These are phyloP conservation scores for Aspergillus nomiae DNA, from an alignment of 2,329 filamentous ascomycete species.

Conservation along the genomic window DNA sequence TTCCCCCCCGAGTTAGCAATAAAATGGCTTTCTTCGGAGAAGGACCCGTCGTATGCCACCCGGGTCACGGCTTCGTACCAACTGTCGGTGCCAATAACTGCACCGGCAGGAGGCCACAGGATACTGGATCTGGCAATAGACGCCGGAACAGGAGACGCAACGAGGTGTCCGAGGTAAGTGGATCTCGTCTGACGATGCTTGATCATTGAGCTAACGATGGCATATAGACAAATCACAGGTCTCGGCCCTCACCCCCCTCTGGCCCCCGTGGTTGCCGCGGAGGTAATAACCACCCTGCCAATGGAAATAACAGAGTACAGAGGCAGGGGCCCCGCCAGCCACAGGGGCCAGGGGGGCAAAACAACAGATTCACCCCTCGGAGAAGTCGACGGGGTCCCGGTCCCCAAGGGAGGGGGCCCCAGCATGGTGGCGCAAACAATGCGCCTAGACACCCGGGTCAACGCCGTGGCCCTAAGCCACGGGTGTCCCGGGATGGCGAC, in stretches of 20 bases:
- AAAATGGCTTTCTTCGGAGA: slow-evolving; percentile 7
- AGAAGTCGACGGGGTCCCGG: neutral
- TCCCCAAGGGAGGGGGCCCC: neutral
- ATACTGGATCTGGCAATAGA: neutral
- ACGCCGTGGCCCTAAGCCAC: neutral
- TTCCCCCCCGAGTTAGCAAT: neutral
- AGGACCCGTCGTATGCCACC: slow-evolving; percentile 1
- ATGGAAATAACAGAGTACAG: neutral
- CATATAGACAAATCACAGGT: neutral
- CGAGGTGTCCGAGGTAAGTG: neutral
- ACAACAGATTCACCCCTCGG: neutral
- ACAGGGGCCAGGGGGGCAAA: neutral
- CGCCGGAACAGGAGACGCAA: neutral
- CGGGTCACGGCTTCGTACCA: neutral
- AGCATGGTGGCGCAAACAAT: neutral
- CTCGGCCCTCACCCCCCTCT: neutral
- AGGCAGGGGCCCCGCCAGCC: neutral
- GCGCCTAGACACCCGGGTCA: neutral
- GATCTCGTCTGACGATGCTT: neutral
- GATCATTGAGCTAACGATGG: neutral
- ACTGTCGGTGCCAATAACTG: neutral
- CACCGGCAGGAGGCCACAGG: neutral
- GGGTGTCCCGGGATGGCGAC: slow-evolving; percentile 4
- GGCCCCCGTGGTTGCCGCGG: neutral
- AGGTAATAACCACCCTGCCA: neutral